Conservation (phyloP, 73 alveolate species). For the Paramecium sonneborni region DNA sequence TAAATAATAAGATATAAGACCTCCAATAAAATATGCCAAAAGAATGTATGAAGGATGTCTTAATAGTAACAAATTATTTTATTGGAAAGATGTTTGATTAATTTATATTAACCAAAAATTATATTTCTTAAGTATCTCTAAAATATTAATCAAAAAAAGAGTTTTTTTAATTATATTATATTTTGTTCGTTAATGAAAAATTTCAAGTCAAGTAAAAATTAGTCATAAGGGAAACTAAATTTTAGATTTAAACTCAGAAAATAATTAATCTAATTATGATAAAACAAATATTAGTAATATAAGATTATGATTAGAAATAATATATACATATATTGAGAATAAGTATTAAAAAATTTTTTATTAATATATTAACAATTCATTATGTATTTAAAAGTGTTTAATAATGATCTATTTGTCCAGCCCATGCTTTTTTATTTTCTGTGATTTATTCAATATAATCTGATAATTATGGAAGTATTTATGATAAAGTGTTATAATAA, state of each 20-base stretch:
- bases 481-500: slow-evolving; percentile 69
- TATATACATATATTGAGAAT: too few relatives aligned
- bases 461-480: slow-evolving; percentile 54
- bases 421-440: slow-evolving; percentile 39
- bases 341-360: background rate
- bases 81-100: background rate
- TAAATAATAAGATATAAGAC: background rate
- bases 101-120: too few relatives aligned
- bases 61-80: background rate
- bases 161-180: too few relatives aligned
- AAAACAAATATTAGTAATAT: background rate
- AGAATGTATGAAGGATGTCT: background rate
- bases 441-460: background rate
- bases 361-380: background rate
- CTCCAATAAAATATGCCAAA: background rate
- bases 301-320: too few relatives aligned
- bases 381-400: background rate
- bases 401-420: slow-evolving; percentile 19
- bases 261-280: too few relatives aligned
- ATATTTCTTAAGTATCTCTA: too few relatives aligned
- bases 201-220: too few relatives aligned
- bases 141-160: too few relatives aligned
- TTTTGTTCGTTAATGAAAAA: too few relatives aligned
- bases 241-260: too few relatives aligned
- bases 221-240: too few relatives aligned